Conservation (phyloP, 805 yeast genomes). For the Metschnikowia henanensis region DNA sequence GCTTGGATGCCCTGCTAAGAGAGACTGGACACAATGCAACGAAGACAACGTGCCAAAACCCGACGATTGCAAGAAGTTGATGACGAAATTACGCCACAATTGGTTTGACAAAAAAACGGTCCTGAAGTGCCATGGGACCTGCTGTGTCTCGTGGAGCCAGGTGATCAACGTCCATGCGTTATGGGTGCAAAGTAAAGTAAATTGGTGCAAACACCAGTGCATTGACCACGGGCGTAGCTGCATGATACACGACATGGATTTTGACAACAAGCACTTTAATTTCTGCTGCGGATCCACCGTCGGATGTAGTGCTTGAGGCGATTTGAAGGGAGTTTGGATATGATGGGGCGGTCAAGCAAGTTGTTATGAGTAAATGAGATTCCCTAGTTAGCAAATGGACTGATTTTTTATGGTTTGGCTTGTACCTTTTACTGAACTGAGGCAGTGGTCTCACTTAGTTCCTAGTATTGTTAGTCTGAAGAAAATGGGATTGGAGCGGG, state of each 20-base stretch:
- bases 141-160: constrained; percentile 1
- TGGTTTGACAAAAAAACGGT: neutral
- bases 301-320: neutral
- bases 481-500: no score
- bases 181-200: neutral
- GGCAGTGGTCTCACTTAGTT: no score
- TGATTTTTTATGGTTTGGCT: no score
- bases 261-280: neutral
- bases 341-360: no score
- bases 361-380: no score
- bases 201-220: neutral
- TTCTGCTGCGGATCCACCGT: neutral
- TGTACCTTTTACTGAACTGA: no score
- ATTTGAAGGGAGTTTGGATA: no score
- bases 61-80: neutral
- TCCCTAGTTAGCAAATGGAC: no score
- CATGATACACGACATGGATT: neutral
- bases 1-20: neutral
- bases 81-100: neutral
- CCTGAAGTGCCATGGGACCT: neutral
- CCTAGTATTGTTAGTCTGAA: no score
- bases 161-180: neutral
- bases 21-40: neutral
- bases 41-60: neutral
- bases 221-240: neutral